Base-by-base conservation (phyloP, 2,329 filamentous ascomycete genomes). In the Davidsoniella australis region DNA sequence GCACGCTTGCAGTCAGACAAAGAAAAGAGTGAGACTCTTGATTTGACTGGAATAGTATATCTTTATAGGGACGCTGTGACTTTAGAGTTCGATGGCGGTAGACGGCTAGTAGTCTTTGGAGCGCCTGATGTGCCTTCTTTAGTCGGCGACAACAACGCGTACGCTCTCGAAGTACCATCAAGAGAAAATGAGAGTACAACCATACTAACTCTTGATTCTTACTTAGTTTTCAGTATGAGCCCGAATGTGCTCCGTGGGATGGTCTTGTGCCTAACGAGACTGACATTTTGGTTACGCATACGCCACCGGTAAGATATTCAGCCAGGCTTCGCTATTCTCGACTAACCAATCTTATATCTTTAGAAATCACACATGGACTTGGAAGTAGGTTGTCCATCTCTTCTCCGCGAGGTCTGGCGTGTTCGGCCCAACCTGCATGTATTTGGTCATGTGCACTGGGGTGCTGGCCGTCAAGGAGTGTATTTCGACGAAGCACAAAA, bases 401-500 rank as follows among this genome's bases (percentile, higher is more conserved):
- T 94, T 5, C 69, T 89, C 5, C 64, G 69, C 12, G 86, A 93
- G 58, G 63, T 83, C 16, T 85, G 82, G 78, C 75, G 82, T 36
- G 76, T 86, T 9, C 78, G 75, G 54, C 87, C 87, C 0, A 68
- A 68, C 10, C 66, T 94, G 12, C 85, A 94, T 62, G 73, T 94
- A 44, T 94, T 91, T 61, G 87, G 86, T 1, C 87, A 94, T 63
- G 73, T 88, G 20, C 87, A 94, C 65, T 82, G 73, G 58, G 83
- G 77, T 7, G 74, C 82, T 42, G 87, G 86, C 14, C 68, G 68
- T 41, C 78, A 87, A 58, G 63, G 77, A 0, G 71, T 83, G 8
- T 82, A 76, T 63, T 94, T 83, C 71, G 85, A 91, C 61, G 73
- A 78, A 23, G 74, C 76, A 53, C 85, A 93, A 62, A 66, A 66